phyloP scores from a whole-genome alignment of 2,329 filamentous ascomycete species.

The Trichophyton schoenleinii region DNA sequence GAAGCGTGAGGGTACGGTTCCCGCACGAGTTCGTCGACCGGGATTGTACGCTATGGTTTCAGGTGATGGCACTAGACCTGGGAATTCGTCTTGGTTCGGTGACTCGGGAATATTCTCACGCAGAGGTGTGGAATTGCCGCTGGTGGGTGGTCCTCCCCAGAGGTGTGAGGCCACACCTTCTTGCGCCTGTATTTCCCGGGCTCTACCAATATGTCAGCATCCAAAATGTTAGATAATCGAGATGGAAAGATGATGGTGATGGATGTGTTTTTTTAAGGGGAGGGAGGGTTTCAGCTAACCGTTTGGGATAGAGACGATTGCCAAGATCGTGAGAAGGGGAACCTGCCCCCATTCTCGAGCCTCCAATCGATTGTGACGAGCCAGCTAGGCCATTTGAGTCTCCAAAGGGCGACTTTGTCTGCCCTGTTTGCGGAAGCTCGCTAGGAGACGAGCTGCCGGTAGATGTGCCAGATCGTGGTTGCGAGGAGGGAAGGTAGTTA shows the following conservation, averaged over 20 bases:
- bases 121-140: slow-evolving; percentile 88
- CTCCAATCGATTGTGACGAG: slow-evolving; percentile 39
- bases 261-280: not conserved
- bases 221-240: not conserved
- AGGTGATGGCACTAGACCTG: slow-evolving; percentile 66
- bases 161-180: slow-evolving; percentile 69
- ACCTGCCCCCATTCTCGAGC: slow-evolving; percentile 68
- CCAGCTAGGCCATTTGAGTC: slow-evolving; percentile 50
- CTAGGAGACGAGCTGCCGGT: slow-evolving; percentile 69
- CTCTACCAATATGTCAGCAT: slow-evolving; percentile 40
- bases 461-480: slow-evolving; percentile 64
- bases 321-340: slow-evolving; percentile 92
- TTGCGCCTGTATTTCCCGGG: slow-evolving; percentile 92
- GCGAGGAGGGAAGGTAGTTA: slow-evolving; percentile 56
- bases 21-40: slow-evolving; percentile 71
- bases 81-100: slow-evolving; percentile 81
- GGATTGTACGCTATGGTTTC: slow-evolving; percentile 52
- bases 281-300: slow-evolving; percentile 45
- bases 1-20: slow-evolving; percentile 91
- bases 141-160: slow-evolving; percentile 92
- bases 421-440: slow-evolving; percentile 53
- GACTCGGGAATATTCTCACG: slow-evolving; percentile 97
- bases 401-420: slow-evolving; percentile 60
- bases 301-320: slow-evolving; percentile 74
- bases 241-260: slow-evolving; percentile 3